phyloP scores from a whole-genome alignment of 305 asterid genomes.

The Rubia tinctorum region DNA sequence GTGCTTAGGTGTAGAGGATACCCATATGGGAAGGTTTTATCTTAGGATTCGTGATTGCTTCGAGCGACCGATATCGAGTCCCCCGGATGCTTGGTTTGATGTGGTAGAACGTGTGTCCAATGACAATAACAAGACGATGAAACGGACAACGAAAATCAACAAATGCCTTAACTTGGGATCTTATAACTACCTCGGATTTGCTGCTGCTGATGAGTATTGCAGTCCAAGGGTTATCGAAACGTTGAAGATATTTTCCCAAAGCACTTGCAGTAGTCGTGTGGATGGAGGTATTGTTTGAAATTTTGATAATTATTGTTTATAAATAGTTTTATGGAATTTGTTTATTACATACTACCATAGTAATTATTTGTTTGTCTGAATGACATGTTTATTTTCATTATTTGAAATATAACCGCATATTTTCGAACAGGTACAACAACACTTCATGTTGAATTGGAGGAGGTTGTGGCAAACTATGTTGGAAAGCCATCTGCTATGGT shows the following conservation, averaged over 20 bases:
- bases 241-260: slow-evolving; percentile 67
- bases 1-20: slow-evolving; percentile 97
- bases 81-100: slow-evolving; percentile 99
- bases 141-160: slow-evolving; percentile 63
- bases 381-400: too few relatives aligned
- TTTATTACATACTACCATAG: too few relatives aligned
- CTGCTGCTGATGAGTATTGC: slow-evolving; percentile 97
- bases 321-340: too few relatives aligned
- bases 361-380: too few relatives aligned
- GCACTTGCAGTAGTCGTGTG: slow-evolving; percentile 94
- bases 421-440: too few relatives aligned
- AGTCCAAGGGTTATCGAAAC: slow-evolving; percentile 92
- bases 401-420: too few relatives aligned
- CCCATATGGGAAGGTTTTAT: slow-evolving; percentile 84
- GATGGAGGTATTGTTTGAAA: too few relatives aligned
- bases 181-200: slow-evolving; percentile 95
- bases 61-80: slow-evolving; percentile 89
- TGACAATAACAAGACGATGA: slow-evolving; percentile 85
- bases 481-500: slow-evolving; percentile 93
- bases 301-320: too few relatives aligned
- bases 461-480: slow-evolving; percentile 75
- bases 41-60: slow-evolving; percentile 97
- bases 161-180: slow-evolving; percentile 98
- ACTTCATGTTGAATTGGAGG: slow-evolving; percentile 79
- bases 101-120: slow-evolving; percentile 94